A percentile compares a stretch with the other conserved stretches of the same genome.
Conservation (phyloP, 2,329 filamentous ascomycete species). For the Colletotrichum karsti region DNA sequence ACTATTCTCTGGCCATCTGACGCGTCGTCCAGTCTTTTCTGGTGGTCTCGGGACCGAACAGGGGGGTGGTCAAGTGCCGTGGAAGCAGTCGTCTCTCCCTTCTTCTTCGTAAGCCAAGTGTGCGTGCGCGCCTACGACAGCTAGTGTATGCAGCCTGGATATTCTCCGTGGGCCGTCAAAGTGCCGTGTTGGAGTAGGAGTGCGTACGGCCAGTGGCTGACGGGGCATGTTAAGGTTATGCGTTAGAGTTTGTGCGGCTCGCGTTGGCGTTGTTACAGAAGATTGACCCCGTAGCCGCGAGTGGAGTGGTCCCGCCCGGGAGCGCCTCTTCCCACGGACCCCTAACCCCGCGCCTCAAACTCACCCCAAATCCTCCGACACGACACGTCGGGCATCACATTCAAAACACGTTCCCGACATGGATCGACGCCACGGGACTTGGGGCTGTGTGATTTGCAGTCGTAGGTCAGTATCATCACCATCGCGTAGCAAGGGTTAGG, state of each 20-base stretch:
- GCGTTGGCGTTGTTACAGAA: background rate
- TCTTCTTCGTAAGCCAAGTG: background rate
- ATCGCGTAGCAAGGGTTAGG: background rate
- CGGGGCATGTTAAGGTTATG: conserved; percentile 4
- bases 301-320: background rate
- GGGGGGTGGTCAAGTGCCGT: background rate
- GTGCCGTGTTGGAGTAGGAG: background rate
- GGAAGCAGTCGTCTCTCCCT: too few relatives aligned
- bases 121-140: background rate
- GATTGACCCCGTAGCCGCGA: background rate
- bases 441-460: background rate
- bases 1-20: conserved; percentile 6
- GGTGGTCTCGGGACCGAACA: conserved; percentile 10
- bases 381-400: conserved; percentile 2
- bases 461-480: background rate
- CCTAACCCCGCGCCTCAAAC: background rate
- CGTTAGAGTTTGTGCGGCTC: conserved; percentile 5
- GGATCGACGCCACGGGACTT: background rate
- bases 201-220: background rate
- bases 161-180: background rate
- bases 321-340: background rate
- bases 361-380: background rate
- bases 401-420: background rate
- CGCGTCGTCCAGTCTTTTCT: background rate
- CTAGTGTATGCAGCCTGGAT: background rate